Evolutionary conservation across 192 early-diverging fungal species (phyloP).

Genomic region (Mortierella claussenii): DNA sequence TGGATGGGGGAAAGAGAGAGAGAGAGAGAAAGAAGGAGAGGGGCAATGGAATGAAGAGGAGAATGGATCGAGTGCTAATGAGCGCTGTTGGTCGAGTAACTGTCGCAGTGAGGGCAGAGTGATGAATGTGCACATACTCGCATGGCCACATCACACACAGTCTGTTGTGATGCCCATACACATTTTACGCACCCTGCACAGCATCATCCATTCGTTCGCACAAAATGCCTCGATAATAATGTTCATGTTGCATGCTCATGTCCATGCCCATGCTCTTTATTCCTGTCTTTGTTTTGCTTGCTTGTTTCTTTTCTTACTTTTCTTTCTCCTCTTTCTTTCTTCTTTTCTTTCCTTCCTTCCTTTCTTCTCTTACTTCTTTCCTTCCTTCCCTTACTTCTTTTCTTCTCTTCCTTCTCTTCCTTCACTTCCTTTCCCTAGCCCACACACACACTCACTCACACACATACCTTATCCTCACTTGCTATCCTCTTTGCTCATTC

Average conservation of each 20-base stretch:
- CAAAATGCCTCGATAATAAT: too few relatives aligned
- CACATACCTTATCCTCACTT: not conserved
- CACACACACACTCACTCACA: not conserved
- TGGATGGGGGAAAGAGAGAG: not conserved
- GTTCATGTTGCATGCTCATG: too few relatives aligned
- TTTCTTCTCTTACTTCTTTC: not conserved
- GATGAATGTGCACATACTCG: too few relatives aligned
- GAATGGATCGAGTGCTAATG: too few relatives aligned
- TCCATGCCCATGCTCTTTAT: too few relatives aligned
- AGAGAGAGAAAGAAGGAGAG: not conserved
- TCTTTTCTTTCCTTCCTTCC: not conserved
- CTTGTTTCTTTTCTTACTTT: not conserved
- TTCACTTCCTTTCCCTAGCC: conserved; percentile 4
- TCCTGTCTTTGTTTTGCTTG: not conserved
- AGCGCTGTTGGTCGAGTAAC: too few relatives aligned
- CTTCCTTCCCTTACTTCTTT: not conserved
- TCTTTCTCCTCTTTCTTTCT: not conserved
- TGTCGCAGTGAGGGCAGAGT: too few relatives aligned
- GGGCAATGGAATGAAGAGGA: too few relatives aligned
- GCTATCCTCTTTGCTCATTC: conserved; percentile 8
- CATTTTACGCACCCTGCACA: too few relatives aligned
- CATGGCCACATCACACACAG: too few relatives aligned
- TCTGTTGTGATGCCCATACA: too few relatives aligned
- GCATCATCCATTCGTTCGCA: too few relatives aligned
- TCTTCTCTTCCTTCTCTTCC: not conserved